Percentiles rank a stretch among this genome's conserved stretches.
phyloP scores from a whole-genome alignment of 495 filamentous ascomycete genomes.

The Staphylotrichum tortipilum region DNA sequence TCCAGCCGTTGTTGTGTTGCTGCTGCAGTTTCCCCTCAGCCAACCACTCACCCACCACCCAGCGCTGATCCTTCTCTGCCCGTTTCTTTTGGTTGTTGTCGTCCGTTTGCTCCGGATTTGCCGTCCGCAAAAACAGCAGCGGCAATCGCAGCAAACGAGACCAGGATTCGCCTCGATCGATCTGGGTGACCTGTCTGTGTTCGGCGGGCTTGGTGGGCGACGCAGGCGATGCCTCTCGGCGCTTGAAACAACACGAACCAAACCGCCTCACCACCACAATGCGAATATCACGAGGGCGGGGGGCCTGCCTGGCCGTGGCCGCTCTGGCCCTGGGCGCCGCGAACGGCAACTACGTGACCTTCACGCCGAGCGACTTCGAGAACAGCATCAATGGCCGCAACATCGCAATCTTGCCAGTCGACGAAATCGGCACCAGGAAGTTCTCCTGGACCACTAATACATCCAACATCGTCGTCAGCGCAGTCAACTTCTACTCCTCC shows the following conservation, averaged over 20 bases:
- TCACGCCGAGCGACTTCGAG: neutral
- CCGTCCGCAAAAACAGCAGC: no score
- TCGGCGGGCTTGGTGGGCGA: no score
- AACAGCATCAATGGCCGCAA: no score
- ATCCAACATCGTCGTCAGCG: neutral
- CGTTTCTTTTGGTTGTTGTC: no score
- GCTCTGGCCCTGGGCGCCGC: slow-evolving; percentile 6
- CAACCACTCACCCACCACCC: no score
- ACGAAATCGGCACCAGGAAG: neutral
- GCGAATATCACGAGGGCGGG: slow-evolving; percentile 8
- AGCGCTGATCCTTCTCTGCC: no score
- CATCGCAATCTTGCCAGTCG: neutral
- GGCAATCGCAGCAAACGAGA: neutral
- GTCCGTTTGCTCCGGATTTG: no score
- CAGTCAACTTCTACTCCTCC: no score
- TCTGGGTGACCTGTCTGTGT: no score
- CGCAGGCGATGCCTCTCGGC: slow-evolving; percentile 5
- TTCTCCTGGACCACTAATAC: neutral
- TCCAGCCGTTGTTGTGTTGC: no score
- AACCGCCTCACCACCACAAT: slow-evolving; percentile 10
- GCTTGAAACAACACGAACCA: neutral
- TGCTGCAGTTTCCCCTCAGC: no score
- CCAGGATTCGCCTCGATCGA: no score
- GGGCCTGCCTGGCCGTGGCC: slow-evolving; percentile 11
- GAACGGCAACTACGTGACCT: neutral